Base-by-base conservation (phyloP, 306 rosid genomes). In the Castanospermum australe region DNA sequence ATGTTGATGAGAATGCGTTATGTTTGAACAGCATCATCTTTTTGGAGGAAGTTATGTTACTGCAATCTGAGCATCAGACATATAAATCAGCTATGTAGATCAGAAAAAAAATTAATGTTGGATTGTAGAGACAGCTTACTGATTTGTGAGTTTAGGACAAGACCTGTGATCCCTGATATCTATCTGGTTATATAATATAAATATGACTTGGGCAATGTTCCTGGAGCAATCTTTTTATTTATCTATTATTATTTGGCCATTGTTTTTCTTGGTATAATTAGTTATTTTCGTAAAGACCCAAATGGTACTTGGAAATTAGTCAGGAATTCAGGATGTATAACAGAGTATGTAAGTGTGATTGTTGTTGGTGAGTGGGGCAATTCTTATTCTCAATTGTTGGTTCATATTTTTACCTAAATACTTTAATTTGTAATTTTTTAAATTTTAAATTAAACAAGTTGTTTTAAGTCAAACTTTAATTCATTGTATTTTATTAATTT, bases 81-180 rank as follows among this genome's bases (percentile, higher is more conserved):
- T 63, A 42, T 30, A 12, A 60, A 54, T 71, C 48, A 47, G 48
- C 67, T 35, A 10, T 82, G 82, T 85, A 85, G 86, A 82, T 78
- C 10, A 12, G 9, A 24, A 10, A 2, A 63, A 45, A 15, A 36
- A 45, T 32, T 30, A 9, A 30, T 81, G 79, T 82, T 76, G 17
- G 76, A 63, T 73, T 60, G 74, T 70, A 12, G 7, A 77, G 30
- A 36, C 66, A 55, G 45, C 11, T 8, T 71, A 64, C 50, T 75
- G 44, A 82, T 82, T 68, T 62, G 72, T 69, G 76, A 79, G 30
- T 61, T 57, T 70, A 79, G 82, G 71, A 66, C 76, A 54, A 54
- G 17, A 64, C 38, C 38, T 28, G 9, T 8, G 67, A 36, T 41
- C 9, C 8, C 14, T 6, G 15, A 18, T 20, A 22, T 48, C 15